phyloP scores from a whole-genome alignment of 2,329 filamentous ascomycete genomes.

The Aspergillus pseudoterreus region DNA sequence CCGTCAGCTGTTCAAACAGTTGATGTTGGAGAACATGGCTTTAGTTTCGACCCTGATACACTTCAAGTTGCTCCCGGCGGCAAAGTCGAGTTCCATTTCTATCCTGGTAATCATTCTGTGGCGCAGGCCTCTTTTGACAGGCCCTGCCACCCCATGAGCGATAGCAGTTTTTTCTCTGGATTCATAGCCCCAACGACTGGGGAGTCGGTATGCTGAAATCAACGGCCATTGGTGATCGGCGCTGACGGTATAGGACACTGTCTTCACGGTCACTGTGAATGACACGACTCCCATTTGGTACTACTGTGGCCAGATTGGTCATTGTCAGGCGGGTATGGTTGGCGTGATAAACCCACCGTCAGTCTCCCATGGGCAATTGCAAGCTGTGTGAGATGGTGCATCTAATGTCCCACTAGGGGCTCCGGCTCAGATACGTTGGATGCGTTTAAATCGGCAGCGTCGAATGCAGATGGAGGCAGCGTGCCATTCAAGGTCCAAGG shows the following conservation, averaged over 20 bases:
- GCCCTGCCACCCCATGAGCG: constrained; percentile 46
- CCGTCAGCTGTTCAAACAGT: constrained; percentile 28
- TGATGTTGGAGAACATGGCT: constrained; percentile 42
- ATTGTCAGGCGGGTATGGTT: constrained; percentile 72
- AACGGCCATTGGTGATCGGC: no score
- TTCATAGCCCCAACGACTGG: constrained; percentile 25
- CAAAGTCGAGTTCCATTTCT: constrained; percentile 53
- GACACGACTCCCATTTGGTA: constrained; percentile 70
- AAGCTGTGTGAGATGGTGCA: background rate
- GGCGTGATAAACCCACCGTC: constrained; percentile 67
- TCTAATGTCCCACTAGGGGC: constrained; percentile 1
- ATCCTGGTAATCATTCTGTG: constrained; percentile 50
- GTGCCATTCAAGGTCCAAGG: background rate
- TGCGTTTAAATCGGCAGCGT: constrained; percentile 8
- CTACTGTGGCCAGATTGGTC: constrained; percentile 70
- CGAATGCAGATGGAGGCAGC: constrained; percentile 1
- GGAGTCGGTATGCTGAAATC: background rate
- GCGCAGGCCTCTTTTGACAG: constrained; percentile 47
- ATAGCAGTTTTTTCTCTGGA: constrained; percentile 45
- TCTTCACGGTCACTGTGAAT: constrained; percentile 69
- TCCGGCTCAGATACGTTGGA: constrained; percentile 8
- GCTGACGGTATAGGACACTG: constrained; percentile 22
- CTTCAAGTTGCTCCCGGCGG: constrained; percentile 46
- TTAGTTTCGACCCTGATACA: constrained; percentile 45
- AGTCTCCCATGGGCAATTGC: background rate